These are phyloP conservation scores for Retiboletus flavoniger DNA, from an alignment of 1,284 basidiomycete species.

Conservation along the genomic window DNA sequence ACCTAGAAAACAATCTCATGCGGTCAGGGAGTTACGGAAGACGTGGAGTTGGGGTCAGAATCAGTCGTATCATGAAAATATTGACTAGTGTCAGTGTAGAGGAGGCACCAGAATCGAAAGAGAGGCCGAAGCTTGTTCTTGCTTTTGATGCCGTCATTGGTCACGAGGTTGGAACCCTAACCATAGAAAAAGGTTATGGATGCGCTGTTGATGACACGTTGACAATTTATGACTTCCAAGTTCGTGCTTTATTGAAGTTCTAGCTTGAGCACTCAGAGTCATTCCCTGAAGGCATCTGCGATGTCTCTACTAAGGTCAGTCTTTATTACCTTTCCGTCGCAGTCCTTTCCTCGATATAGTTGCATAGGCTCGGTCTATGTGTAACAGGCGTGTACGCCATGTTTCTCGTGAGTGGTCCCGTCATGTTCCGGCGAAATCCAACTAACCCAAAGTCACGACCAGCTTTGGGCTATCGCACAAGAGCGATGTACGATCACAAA, in stretches of 20 bases:
- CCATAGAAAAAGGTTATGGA: slow-evolving; percentile 19
- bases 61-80: too few species aligned
- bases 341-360: neutral
- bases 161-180: slow-evolving; percentile 23
- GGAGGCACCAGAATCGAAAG: neutral
- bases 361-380: slow-evolving; percentile 59
- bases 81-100: too few species aligned
- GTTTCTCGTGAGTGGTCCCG: slow-evolving; percentile 59
- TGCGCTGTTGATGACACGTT: slow-evolving; percentile 27
- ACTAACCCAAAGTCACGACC: slow-evolving; percentile 12
- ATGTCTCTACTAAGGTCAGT: slow-evolving; percentile 33
- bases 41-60: too few species aligned
- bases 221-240: slow-evolving; percentile 4
- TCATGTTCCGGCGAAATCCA: slow-evolving; percentile 1
- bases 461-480: slow-evolving; percentile 87
- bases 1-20: too few species aligned
- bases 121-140: too few species aligned
- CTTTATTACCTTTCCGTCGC: neutral
- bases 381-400: slow-evolving; percentile 74
- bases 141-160: neutral
- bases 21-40: too few species aligned
- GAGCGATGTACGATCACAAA: slow-evolving; percentile 69
- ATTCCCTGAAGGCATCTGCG: neutral
- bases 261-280: neutral
- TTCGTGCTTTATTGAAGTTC: neutral